A percentile compares a stretch with the other conserved stretches of the same genome.
Evolutionary conservation across 176 grass and related monocot species (phyloP).

Genomic region (Tillandsia leiboldiana): DNA sequence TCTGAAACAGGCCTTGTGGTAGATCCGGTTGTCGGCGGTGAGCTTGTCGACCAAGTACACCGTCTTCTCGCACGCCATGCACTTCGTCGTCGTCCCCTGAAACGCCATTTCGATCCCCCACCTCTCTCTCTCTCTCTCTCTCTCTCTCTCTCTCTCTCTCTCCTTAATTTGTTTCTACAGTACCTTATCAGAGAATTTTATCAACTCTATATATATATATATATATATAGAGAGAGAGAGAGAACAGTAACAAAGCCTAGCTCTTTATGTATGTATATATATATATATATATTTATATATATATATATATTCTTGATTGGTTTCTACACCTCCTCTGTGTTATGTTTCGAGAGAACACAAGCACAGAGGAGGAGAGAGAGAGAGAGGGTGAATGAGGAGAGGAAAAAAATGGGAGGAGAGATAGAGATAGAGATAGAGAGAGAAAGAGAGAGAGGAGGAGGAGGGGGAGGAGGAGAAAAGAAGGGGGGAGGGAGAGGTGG

Average conservation of each 20-base stretch:
- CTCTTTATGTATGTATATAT: neutral
- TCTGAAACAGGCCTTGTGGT: conserved; percentile 96
- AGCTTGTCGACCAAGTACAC: conserved; percentile 99
- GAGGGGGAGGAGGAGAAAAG: neutral
- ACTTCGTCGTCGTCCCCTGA: conserved; percentile 82
- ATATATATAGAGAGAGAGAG: too few relatives aligned
- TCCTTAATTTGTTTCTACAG: neutral
- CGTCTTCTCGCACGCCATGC: conserved; percentile 92
- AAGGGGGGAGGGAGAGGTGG: neutral
- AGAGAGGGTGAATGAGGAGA: neutral
- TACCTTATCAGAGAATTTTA: too few relatives aligned
- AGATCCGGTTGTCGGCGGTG: conserved; percentile 87
- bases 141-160: neutral
- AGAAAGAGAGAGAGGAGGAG: neutral
- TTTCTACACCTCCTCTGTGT: neutral
- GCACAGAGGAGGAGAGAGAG: neutral
- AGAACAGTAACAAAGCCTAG: neutral
- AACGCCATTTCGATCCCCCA: conserved; percentile 22
- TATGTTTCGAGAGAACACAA: neutral
- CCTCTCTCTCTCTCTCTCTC: too few relatives aligned
- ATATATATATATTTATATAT: neutral
- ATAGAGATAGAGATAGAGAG: too few relatives aligned
- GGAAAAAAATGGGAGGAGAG: neutral
- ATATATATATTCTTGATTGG: neutral
- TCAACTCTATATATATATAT: neutral